Percentiles rank a stretch among this genome's conserved stretches.
These are phyloP conservation scores for Pseudonitzschia pungens DNA, from an alignment of 108 stramenopile genomes.

Conservation along the genomic window DNA sequence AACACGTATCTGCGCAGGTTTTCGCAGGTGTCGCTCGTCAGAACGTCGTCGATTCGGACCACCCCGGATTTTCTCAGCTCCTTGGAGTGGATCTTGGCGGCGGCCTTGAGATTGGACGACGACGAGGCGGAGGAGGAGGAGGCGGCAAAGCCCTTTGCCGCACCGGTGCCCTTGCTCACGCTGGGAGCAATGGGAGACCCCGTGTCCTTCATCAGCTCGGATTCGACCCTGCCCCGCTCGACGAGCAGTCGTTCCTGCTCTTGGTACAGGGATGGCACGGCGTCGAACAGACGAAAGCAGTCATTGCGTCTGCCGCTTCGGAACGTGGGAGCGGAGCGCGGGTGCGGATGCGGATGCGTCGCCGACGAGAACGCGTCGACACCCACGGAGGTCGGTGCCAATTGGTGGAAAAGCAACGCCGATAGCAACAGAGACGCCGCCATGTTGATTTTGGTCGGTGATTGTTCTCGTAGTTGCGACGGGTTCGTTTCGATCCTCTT, in stretches of 20 bases:
- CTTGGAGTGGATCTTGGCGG: constrained; percentile 60
- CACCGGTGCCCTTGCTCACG: constrained; percentile 35
- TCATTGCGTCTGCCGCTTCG: background rate
- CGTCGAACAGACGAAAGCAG: background rate
- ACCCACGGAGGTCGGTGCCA: background rate
- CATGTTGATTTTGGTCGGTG: background rate
- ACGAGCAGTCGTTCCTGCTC: constrained; percentile 72
- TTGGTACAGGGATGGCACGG: constrained; percentile 51
- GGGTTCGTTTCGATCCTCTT: no score
- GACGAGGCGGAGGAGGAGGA: no score
- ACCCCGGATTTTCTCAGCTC: constrained; percentile 65
- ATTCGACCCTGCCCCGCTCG: constrained; percentile 56
- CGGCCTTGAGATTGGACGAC: constrained; percentile 34
- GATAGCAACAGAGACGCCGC: background rate
- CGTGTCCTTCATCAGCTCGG: constrained; percentile 33
- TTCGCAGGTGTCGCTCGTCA: constrained; percentile 50
- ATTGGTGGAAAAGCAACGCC: background rate
- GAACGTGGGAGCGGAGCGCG: background rate
- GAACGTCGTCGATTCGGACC: constrained; percentile 72
- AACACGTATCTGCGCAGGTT: constrained; percentile 52
- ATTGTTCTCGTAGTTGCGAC: no score
- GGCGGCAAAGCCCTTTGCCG: constrained; percentile 17
- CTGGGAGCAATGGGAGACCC: constrained; percentile 34
- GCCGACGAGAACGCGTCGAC: background rate
- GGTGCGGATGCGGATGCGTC: background rate